Conservation (phyloP, 1,284 basidiomycete species). For the Melampsora americana region DNA sequence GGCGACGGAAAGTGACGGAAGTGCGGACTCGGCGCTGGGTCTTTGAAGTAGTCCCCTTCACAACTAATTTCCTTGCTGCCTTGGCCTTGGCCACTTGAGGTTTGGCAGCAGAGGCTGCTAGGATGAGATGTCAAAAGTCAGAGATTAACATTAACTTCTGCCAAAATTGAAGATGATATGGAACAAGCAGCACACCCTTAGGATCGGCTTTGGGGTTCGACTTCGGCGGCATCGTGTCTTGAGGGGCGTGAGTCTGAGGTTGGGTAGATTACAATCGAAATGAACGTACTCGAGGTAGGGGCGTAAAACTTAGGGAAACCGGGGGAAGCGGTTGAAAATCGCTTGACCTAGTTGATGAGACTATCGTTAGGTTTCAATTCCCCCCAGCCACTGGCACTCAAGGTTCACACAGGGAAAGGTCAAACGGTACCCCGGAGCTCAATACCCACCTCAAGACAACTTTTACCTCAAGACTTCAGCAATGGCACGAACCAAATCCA, state of each 20-base stretch:
- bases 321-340: background rate
- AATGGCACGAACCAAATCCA: slow-evolving; percentile 42
- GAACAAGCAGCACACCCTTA: slow-evolving; percentile 6
- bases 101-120: slow-evolving; percentile 38
- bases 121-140: background rate
- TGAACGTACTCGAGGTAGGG: background rate
- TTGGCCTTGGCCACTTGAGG: slow-evolving; percentile 44
- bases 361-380: slow-evolving; percentile 23
- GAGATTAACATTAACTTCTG: background rate
- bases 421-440: background rate
- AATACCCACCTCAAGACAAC: slow-evolving; percentile 7
- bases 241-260: slow-evolving; percentile 10
- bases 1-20: slow-evolving; percentile 57
- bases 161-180: too few relatives aligned
- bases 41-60: slow-evolving; percentile 42
- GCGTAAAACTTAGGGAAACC: background rate
- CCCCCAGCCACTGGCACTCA: background rate
- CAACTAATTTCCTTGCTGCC: slow-evolving; percentile 37
- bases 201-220: slow-evolving; percentile 27
- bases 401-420: too few relatives aligned
- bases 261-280: background rate
- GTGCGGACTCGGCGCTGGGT: slow-evolving; percentile 44
- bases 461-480: background rate
- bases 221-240: slow-evolving; percentile 39
- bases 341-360: slow-evolving; percentile 39